Evolutionary conservation across 2,329 filamentous ascomycete genomes (phyloP).

Genomic region (Aureobasidium sp.): DNA sequence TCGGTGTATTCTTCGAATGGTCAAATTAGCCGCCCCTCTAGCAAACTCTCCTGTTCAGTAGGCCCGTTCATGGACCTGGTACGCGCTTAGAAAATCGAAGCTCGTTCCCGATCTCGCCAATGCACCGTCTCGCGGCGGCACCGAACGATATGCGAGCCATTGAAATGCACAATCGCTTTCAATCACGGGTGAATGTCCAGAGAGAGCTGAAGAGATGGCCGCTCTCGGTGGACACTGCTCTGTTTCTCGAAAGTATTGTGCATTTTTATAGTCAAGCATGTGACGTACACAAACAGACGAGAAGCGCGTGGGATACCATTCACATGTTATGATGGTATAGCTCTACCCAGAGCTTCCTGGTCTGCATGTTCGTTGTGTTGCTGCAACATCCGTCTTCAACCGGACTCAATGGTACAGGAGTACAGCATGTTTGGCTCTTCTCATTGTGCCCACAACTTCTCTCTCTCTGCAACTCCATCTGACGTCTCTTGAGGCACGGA

Average conservation of each 20-base stretch:
- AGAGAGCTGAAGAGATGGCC: neutral
- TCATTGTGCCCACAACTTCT: neutral
- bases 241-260: neutral
- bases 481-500: neutral
- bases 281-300: neutral
- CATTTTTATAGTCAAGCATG: neutral
- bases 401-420: neutral
- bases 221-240: neutral
- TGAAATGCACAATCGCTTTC: neutral
- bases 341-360: neutral
- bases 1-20: neutral
- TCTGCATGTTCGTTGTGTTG: neutral
- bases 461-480: neutral
- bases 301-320: neutral
- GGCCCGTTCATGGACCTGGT: neutral
- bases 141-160: neutral
- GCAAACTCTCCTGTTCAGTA: neutral
- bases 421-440: neutral
- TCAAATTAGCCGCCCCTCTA: neutral
- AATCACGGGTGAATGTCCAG: neutral
- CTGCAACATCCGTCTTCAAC: neutral
- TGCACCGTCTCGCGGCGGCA: neutral
- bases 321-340: neutral
- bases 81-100: neutral
- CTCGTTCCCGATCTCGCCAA: neutral